Percentiles rank a stretch among this genome's conserved stretches.
Evolutionary conservation across 139 green algal genomes (phyloP).

Genomic region (Coelastrella sp.): DNA sequence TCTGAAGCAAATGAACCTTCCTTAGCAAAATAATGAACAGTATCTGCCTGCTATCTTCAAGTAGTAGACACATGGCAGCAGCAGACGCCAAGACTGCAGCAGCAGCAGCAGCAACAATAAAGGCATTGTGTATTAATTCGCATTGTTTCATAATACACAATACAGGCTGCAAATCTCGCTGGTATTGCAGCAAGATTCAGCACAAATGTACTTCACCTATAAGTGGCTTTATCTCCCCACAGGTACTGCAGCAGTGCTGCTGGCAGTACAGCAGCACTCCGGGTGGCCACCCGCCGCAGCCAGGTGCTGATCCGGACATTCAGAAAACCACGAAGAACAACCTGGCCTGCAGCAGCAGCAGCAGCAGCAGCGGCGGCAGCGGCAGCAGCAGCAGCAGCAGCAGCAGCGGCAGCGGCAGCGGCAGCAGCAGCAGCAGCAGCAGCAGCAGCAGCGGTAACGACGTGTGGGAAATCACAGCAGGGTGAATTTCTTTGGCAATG

Average conservation of each 20-base stretch:
- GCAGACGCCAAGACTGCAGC: neutral
- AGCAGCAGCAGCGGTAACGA: too few species aligned
- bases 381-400: neutral
- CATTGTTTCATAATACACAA: too few species aligned
- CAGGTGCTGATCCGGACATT: slow-evolving; percentile 63
- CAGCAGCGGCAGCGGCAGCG: neutral
- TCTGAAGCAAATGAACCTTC: too few species aligned
- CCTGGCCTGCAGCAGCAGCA: slow-evolving; percentile 33
- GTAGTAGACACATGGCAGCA: neutral
- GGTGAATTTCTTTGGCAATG: too few species aligned
- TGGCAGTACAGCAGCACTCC: slow-evolving; percentile 60
- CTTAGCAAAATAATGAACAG: too few species aligned
- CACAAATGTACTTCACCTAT: slow-evolving; percentile 48
- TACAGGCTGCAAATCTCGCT: neutral
- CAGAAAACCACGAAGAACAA: slow-evolving; percentile 67
- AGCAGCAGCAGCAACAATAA: too few species aligned
- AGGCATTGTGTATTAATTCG: neutral
- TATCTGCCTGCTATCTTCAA: neutral
- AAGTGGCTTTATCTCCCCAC: slow-evolving; percentile 61
- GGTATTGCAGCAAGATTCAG: too few species aligned
- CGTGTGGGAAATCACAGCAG: too few species aligned
- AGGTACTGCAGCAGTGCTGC: slow-evolving; percentile 61
- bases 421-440: neutral
- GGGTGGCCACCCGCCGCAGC: slow-evolving; percentile 61
- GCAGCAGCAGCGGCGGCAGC: neutral